Percentiles rank a stretch among this genome's conserved stretches.
Evolutionary conservation across 345 rosid species (phyloP).

Genomic region (Conringia planisiliqua): DNA sequence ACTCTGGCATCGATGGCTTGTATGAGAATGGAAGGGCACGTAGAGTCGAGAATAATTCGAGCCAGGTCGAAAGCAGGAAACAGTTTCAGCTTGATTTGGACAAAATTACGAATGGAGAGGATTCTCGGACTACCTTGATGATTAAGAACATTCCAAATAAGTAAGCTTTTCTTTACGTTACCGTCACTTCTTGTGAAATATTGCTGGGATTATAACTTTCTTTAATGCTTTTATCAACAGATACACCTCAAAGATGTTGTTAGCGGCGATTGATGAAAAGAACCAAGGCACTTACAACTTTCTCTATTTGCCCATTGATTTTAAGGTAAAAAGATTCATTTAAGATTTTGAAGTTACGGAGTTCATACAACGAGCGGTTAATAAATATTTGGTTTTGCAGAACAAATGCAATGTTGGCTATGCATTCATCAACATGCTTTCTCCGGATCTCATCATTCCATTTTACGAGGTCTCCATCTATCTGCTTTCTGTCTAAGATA

Average conservation of each 20-base stretch:
- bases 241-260: constrained; percentile 36
- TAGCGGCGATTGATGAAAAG: constrained; percentile 26
- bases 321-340: constrained; percentile 18
- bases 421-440: constrained; percentile 82
- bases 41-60: constrained; percentile 54
- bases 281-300: constrained; percentile 35
- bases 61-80: constrained; percentile 63
- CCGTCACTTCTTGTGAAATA: not conserved
- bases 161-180: constrained; percentile 32
- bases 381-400: constrained; percentile 37
- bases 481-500: not conserved
- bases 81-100: constrained; percentile 86
- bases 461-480: constrained; percentile 60
- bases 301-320: constrained; percentile 36
- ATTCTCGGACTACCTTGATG: constrained; percentile 58
- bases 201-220: not conserved
- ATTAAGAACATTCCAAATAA: constrained; percentile 65
- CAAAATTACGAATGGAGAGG: constrained; percentile 65
- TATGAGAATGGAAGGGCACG: constrained; percentile 59
- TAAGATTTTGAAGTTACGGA: not conserved
- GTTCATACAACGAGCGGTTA: constrained; percentile 1
- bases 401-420: constrained; percentile 92
- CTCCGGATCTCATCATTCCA: constrained; percentile 66
- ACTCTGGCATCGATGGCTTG: constrained; percentile 52
- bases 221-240: constrained; percentile 15